phyloP scores from a whole-genome alignment of 2,329 filamentous ascomycete genomes.

The Cordyceps pruinosa region DNA sequence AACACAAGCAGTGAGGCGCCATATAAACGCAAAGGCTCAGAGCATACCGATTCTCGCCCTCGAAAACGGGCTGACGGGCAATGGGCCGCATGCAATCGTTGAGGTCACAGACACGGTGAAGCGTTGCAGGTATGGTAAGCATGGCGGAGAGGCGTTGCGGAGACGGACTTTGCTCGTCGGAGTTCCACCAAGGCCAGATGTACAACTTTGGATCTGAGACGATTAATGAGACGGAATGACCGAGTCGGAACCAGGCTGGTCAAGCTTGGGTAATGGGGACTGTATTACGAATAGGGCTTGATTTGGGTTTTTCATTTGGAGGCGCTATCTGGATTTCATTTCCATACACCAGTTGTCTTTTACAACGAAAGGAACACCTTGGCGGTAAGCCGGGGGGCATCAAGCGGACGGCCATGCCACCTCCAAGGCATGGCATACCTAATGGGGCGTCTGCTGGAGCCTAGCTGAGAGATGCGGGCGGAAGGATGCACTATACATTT shows the following conservation, averaged over 20 bases:
- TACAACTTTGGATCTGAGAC: neutral
- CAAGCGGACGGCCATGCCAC: neutral
- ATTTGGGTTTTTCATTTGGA: neutral
- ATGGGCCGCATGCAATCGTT: neutral
- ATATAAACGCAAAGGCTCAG: slow-evolving; percentile 1
- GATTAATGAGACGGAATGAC: neutral
- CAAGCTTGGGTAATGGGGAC: neutral
- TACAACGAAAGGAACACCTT: neutral
- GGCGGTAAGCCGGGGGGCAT: neutral
- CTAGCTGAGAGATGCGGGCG: neutral
- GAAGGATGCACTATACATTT: slow-evolving; percentile 6
- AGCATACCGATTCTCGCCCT: neutral
- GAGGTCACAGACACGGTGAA: neutral
- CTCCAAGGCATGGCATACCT: neutral
- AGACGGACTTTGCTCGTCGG: neutral
- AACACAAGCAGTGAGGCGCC: neutral
- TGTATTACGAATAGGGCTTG: neutral
- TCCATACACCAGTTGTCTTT: neutral
- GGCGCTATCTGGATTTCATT: neutral
- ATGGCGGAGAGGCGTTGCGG: neutral
- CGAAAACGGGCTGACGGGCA: slow-evolving; percentile 4
- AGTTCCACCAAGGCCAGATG: neutral
- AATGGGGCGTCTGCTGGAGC: neutral
- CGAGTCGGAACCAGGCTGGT: neutral
- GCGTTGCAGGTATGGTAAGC: neutral